A percentile compares a stretch with the other conserved stretches of the same genome.
Evolutionary conservation across 139 green algal genomes (phyloP).

Genomic region (Chlorella sp.): DNA sequence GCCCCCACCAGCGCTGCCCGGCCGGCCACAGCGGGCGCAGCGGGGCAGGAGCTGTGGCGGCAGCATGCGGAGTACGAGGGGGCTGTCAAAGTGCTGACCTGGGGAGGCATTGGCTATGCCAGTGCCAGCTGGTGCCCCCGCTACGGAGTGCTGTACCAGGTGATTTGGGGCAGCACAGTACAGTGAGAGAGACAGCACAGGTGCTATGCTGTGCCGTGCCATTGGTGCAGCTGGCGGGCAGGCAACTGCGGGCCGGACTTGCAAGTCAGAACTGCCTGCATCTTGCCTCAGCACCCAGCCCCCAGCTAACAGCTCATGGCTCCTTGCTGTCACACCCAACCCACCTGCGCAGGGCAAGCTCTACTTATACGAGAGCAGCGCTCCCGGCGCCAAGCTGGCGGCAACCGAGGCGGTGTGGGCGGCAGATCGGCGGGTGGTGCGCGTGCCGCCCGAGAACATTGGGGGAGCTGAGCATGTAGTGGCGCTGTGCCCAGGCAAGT

Average conservation of each 20-base stretch:
- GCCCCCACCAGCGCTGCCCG: not conserved
- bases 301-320: too few relatives aligned
- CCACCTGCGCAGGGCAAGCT: slow-evolving; percentile 40
- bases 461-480: slow-evolving; percentile 52
- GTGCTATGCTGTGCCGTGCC: too few relatives aligned
- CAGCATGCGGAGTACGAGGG: slow-evolving; percentile 49
- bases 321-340: too few relatives aligned
- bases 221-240: too few relatives aligned
- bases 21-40: not conserved
- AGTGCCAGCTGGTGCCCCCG: slow-evolving; percentile 49
- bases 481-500: slow-evolving; percentile 37
- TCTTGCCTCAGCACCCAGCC: too few relatives aligned
- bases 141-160: slow-evolving; percentile 48
- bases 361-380: slow-evolving; percentile 57
- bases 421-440: slow-evolving; percentile 38
- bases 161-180: too few relatives aligned
- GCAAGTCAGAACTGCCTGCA: too few relatives aligned
- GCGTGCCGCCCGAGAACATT: slow-evolving; percentile 39
- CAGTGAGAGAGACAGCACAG: too few relatives aligned
- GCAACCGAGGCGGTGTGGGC: slow-evolving; percentile 40
- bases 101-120: slow-evolving; percentile 52
- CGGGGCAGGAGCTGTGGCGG: slow-evolving; percentile 41
- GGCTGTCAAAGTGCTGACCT: slow-evolving; percentile 45
- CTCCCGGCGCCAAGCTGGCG: slow-evolving; percentile 4
- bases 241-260: too few relatives aligned